Conservation (phyloP, 2,329 filamentous ascomycete species). For the Scytalidium lignicola region DNA sequence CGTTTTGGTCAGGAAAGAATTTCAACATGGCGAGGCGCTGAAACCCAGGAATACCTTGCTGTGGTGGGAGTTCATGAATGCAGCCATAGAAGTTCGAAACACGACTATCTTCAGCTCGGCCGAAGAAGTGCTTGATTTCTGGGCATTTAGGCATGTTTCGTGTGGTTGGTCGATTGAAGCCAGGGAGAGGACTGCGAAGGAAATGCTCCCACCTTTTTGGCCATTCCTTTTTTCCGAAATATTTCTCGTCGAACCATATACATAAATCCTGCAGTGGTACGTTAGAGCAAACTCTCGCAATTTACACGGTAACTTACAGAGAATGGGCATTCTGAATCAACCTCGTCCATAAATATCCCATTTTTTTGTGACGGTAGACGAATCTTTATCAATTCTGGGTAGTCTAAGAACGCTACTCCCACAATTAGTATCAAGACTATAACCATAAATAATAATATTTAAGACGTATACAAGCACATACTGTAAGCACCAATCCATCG, state of each 20-base stretch:
- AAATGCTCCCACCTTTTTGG: conserved; percentile 16
- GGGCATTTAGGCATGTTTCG: conserved; percentile 5
- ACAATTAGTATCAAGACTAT: background rate
- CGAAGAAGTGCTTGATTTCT: conserved; percentile 22
- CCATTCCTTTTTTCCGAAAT: conserved; percentile 15
- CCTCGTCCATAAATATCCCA: background rate
- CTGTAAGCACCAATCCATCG: conserved; percentile 47
- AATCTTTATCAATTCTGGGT: background rate
- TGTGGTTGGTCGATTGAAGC: conserved; percentile 2
- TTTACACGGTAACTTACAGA: background rate
- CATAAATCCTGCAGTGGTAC: conserved; percentile 17
- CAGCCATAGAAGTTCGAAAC: conserved; percentile 34
- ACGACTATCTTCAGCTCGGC: conserved; percentile 32
- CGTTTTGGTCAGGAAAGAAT: conserved; percentile 27
- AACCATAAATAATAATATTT: background rate
- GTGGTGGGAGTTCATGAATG: conserved; percentile 42
- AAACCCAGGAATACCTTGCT: conserved; percentile 45
- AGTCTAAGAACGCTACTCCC: background rate
- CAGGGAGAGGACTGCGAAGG: conserved; percentile 13
- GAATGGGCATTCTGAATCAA: background rate
- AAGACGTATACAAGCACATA: conserved; percentile 16
- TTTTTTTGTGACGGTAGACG: background rate
- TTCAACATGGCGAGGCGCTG: conserved; percentile 51
- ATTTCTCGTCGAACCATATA: conserved; percentile 20
- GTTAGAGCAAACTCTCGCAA: background rate